phyloP scores from a whole-genome alignment of 805 yeast species.

The Yamadazyma laniorum region DNA sequence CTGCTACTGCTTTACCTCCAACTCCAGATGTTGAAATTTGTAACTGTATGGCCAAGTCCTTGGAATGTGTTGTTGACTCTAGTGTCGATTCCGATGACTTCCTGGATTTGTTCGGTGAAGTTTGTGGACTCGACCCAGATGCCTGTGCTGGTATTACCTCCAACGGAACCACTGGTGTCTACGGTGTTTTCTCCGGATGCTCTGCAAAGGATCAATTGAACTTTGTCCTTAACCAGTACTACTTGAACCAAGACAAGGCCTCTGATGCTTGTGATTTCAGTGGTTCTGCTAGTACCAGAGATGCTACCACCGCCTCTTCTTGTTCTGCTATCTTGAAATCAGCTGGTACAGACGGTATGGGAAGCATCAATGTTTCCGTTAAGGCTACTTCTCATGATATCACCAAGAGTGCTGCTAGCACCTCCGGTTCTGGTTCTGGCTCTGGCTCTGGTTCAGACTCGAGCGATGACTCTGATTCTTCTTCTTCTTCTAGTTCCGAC shows the following conservation, averaged over 20 bases:
- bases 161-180: slow-evolving; percentile 38
- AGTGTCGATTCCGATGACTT: slow-evolving; percentile 31
- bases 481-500: slow-evolving; percentile 10
- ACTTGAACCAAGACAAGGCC: slow-evolving; percentile 25
- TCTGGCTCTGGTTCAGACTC: slow-evolving; percentile 16
- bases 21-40: slow-evolving; percentile 40
- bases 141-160: slow-evolving; percentile 39
- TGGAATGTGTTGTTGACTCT: slow-evolving; percentile 33
- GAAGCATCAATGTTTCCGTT: slow-evolving; percentile 43
- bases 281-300: slow-evolving; percentile 36
- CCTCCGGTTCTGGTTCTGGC: slow-evolving; percentile 23
- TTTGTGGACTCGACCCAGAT: slow-evolving; percentile 25
- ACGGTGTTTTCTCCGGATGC: slow-evolving; percentile 45
- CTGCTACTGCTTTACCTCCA: slow-evolving; percentile 42
- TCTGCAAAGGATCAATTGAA: slow-evolving; percentile 33
- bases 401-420: slow-evolving; percentile 21
- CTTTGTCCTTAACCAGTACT: slow-evolving; percentile 40
- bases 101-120: slow-evolving; percentile 30
- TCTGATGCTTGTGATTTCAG: slow-evolving; percentile 36
- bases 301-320: slow-evolving; percentile 34
- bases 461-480: slow-evolving; percentile 10
- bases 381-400: slow-evolving; percentile 21
- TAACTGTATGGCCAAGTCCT: slow-evolving; percentile 34
- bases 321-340: slow-evolving; percentile 58
- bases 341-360: slow-evolving; percentile 73